Evolutionary conservation across 345 rosid species (phyloP).

Genomic region (Populus nigra): DNA sequence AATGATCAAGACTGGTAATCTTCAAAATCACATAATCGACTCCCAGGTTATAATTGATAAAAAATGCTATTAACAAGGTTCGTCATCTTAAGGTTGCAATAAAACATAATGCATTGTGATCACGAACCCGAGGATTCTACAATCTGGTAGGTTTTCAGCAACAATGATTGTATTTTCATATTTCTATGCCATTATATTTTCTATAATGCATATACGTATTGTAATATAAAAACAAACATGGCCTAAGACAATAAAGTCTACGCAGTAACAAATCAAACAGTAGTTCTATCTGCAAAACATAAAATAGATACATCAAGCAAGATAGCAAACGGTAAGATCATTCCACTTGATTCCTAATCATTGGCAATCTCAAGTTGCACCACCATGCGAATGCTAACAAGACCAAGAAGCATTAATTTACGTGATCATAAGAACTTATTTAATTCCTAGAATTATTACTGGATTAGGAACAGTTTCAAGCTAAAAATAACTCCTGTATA

Average conservation of each 20-base stretch:
- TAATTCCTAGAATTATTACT: background rate
- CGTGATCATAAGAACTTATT: background rate
- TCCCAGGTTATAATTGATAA: background rate
- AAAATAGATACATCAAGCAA: background rate
- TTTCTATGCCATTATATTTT: background rate
- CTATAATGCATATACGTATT: background rate
- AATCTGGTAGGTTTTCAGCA: background rate
- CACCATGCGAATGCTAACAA: background rate
- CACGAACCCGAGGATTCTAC: background rate
- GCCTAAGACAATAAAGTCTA: background rate
- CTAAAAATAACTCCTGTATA: background rate
- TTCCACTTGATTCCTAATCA: background rate
- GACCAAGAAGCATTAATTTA: background rate
- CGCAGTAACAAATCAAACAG: background rate
- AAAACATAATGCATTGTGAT: background rate
- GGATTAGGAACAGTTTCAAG: background rate
- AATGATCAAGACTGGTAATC: background rate
- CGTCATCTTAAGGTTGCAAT: background rate
- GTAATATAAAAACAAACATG: background rate
- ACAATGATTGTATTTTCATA: background rate
- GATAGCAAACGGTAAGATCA: background rate
- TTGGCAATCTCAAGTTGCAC: background rate
- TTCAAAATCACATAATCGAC: background rate
- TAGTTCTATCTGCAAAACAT: background rate
- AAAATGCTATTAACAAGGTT: background rate